These are phyloP conservation scores for Fusarium sp. DNA, from an alignment of 2,329 filamentous ascomycete species.

Conservation along the genomic window DNA sequence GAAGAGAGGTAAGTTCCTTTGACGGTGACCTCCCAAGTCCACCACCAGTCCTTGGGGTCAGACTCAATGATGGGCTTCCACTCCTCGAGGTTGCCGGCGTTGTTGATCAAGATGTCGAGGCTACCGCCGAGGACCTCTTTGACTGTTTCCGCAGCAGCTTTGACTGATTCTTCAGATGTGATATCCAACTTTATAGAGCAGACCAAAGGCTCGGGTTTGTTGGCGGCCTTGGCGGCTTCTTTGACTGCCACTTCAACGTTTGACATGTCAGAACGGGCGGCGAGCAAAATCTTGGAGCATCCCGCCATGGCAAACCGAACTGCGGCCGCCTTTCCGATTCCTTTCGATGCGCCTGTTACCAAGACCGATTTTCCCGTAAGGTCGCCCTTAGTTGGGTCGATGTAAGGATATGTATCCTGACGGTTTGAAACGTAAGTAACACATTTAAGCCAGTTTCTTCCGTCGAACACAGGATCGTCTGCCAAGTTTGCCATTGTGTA, in stretches of 20 bases:
- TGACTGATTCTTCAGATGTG: constrained; percentile 48
- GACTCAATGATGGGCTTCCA: constrained; percentile 50
- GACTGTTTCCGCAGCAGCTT: constrained; percentile 42
- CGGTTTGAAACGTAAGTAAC: neutral
- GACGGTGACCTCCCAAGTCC: constrained; percentile 62
- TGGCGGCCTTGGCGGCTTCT: constrained; percentile 48
- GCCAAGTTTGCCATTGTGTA: neutral
- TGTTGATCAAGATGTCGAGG: constrained; percentile 58
- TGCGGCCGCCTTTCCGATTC: constrained; percentile 59
- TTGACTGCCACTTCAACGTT: constrained; percentile 49
- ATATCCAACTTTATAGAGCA: constrained; percentile 55
- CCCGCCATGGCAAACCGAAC: constrained; percentile 66
- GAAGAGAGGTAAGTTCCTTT: constrained; percentile 60
- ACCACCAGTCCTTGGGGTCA: constrained; percentile 57
- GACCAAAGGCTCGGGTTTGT: constrained; percentile 49
- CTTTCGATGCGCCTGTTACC: neutral
- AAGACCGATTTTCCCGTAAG: constrained; percentile 51
- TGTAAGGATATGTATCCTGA: constrained; percentile 57
- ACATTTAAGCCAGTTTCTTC: neutral
- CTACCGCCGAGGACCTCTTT: constrained; percentile 46
- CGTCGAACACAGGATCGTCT: neutral
- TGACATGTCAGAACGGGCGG: constrained; percentile 59
- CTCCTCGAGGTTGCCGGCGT: constrained; percentile 55
- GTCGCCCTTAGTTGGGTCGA: constrained; percentile 56
- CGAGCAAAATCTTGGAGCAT: constrained; percentile 62